Conservation (phyloP, 345 rosid genomes). For the Eucalyptus virginea region DNA sequence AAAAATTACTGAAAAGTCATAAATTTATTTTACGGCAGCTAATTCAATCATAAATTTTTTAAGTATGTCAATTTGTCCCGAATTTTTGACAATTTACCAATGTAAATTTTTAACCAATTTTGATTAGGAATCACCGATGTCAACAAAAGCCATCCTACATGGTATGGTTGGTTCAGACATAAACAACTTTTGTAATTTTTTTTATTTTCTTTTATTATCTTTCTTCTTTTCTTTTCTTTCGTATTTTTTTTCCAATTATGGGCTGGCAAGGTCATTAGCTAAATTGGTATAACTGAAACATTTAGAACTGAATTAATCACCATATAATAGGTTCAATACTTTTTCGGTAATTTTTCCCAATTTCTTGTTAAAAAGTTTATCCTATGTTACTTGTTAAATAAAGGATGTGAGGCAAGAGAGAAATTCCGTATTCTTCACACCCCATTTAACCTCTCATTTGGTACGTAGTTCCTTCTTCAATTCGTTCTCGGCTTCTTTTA, state of each 20-base stretch:
- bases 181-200: background rate
- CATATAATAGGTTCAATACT: background rate
- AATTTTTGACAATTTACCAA: background rate
- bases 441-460: background rate
- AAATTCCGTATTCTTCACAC: background rate
- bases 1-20: background rate
- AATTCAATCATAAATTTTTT: background rate
- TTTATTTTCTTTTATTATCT: background rate
- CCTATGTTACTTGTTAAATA: background rate
- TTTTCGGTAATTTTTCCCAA: background rate
- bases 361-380: background rate
- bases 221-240: background rate
- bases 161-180: rapidly evolving
- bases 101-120: background rate
- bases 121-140: rapidly evolving
- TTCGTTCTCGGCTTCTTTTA: background rate
- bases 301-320: background rate
- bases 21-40: rapidly evolving
- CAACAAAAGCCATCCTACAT: rapidly evolving
- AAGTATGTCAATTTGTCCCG: rapidly evolving
- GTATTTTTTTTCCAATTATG: background rate
- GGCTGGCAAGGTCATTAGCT: background rate
- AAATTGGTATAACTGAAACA: background rate
- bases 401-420: background rate
- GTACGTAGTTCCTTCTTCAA: background rate